Conservation (phyloP, 2,329 filamentous ascomycete genomes). For the Thelonectria olida region DNA sequence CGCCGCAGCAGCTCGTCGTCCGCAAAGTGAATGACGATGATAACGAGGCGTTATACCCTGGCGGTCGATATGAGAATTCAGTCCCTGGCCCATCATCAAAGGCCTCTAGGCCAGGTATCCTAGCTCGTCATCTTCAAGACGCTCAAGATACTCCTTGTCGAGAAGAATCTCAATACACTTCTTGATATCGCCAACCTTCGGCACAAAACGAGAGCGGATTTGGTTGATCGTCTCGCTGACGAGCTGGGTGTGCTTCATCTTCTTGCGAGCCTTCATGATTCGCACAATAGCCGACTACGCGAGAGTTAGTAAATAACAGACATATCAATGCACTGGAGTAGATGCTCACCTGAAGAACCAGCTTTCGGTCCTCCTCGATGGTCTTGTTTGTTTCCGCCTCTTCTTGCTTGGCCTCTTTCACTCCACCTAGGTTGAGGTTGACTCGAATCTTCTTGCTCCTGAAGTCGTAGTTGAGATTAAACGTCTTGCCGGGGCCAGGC, state of each 20-base stretch:
- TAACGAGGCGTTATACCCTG: not conserved
- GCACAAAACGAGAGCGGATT: slow-evolving; percentile 91
- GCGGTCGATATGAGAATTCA: not conserved
- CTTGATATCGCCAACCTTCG: slow-evolving; percentile 96
- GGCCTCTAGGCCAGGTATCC: slow-evolving; percentile 83
- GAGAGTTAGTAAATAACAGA: slow-evolving; percentile 35
- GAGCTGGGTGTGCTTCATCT: slow-evolving; percentile 96
- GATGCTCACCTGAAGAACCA: slow-evolving; percentile 89
- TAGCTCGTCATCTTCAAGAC: slow-evolving; percentile 91
- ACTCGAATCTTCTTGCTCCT: slow-evolving; percentile 99
- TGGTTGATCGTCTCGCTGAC: slow-evolving; percentile 96
- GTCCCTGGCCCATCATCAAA: not conserved
- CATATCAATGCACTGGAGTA: not conserved
- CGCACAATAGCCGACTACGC: slow-evolving; percentile 93
- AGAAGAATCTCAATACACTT: slow-evolving; percentile 99
- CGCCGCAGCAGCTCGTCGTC: slow-evolving; percentile 1
- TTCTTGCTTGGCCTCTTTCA: slow-evolving; percentile 96
- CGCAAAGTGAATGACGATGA: not conserved
- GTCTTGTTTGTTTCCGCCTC: slow-evolving; percentile 98
- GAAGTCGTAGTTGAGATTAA: slow-evolving; percentile 91
- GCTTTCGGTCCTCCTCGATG: slow-evolving; percentile 96
- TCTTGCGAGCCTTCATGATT: slow-evolving; percentile 99
- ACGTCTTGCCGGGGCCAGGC: slow-evolving; percentile 79
- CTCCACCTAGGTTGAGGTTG: slow-evolving; percentile 93
- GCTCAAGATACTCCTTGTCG: slow-evolving; percentile 98